Conservation (phyloP, 768 basidiomycete species). For the Nidularia sp. region DNA sequence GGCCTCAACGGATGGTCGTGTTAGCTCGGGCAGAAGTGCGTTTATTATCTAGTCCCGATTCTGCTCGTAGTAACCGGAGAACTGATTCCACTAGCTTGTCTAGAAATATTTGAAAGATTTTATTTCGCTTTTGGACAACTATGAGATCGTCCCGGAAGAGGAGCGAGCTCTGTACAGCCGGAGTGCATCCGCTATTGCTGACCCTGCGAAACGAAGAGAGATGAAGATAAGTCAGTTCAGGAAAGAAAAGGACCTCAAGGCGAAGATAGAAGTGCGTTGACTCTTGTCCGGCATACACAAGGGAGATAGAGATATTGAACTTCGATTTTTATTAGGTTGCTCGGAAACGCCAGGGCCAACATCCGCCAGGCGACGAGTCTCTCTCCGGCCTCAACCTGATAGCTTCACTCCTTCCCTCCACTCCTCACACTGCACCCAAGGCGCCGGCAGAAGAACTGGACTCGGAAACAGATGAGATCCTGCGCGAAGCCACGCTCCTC, state of each 20-base stretch:
- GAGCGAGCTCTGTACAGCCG: slow-evolving; percentile 55
- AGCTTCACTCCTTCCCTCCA: slow-evolving; percentile 50
- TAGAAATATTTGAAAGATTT: slow-evolving; percentile 50
- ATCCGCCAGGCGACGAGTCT: slow-evolving; percentile 20
- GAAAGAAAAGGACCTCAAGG: slow-evolving; percentile 76
- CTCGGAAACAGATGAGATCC: slow-evolving; percentile 56
- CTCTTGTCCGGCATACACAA: not conserved
- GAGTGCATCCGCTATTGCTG: slow-evolving; percentile 42
- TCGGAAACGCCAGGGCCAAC: slow-evolving; percentile 48
- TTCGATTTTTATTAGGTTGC: slow-evolving; percentile 15
- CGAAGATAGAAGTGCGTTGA: slow-evolving; percentile 58
- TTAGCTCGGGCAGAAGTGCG: slow-evolving; percentile 60
- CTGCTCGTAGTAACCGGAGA: slow-evolving; percentile 2
- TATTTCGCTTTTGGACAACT: slow-evolving; percentile 50
- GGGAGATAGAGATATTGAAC: not conserved
- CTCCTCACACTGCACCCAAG: slow-evolving; percentile 3
- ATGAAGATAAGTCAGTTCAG: slow-evolving; percentile 89
- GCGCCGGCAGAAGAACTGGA: slow-evolving; percentile 46
- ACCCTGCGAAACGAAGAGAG: slow-evolving; percentile 74
- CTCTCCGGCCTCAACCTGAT: slow-evolving; percentile 62
- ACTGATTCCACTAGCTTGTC: slow-evolving; percentile 15
- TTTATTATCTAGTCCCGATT: not conserved
- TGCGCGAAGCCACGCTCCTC: slow-evolving; percentile 66
- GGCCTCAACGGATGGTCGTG: slow-evolving; percentile 50
- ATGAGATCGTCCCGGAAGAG: slow-evolving; percentile 58